These are phyloP conservation scores for Ocimum tenuiflorum DNA, from an alignment of 257 asterid species.

Conservation along the genomic window DNA sequence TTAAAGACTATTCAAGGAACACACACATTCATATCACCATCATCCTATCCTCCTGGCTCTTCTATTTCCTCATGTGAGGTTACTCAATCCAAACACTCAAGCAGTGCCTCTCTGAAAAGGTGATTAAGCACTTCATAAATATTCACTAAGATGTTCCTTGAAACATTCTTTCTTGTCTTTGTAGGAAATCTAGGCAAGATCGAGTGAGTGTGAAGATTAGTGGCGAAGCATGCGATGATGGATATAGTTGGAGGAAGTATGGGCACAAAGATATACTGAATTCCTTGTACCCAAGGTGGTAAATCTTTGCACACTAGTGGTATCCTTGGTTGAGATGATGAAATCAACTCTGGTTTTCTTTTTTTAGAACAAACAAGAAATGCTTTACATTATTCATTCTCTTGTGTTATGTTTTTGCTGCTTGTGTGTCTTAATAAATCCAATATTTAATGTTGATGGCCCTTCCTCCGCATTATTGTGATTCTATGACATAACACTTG, in stretches of 20 bases:
- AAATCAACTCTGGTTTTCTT: not conserved
- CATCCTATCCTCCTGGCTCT: conserved; percentile 7
- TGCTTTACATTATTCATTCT: not conserved
- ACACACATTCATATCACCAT: not conserved
- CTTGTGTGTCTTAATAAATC: not conserved
- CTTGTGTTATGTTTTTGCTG: not conserved
- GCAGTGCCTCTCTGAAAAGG: not conserved
- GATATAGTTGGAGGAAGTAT: conserved; percentile 18
- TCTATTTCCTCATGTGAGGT: not conserved
- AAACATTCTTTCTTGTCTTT: not conserved
- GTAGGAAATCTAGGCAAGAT: not conserved
- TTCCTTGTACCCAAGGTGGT: conserved; percentile 19
- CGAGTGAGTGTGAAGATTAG: not conserved
- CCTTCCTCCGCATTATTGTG: not conserved
- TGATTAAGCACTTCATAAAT: not conserved
- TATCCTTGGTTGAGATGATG: not conserved
- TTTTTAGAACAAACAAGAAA: not conserved
- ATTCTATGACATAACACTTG: not conserved
- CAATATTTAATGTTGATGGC: not conserved
- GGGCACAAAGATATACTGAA: not conserved
- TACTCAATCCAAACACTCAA: not conserved
- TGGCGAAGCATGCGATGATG: not conserved
- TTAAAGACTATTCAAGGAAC: no score
- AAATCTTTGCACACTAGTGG: not conserved
- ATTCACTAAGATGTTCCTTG: conserved; percentile 1